A percentile compares a stretch with the other conserved stretches of the same genome.
Conservation (phyloP, 495 filamentous ascomycete species). For the Cudoniella acicularis region DNA sequence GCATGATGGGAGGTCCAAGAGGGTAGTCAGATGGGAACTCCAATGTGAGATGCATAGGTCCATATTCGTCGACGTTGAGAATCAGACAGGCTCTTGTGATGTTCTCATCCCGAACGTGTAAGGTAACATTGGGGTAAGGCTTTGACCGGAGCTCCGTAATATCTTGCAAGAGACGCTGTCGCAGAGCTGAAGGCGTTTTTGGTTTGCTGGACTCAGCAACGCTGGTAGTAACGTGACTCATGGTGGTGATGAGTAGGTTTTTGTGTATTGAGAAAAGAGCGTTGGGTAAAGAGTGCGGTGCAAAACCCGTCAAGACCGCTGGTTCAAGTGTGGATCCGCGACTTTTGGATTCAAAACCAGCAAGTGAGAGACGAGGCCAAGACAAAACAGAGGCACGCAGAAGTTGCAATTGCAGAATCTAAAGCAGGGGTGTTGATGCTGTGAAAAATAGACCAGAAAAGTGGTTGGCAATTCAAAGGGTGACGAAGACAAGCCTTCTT, state of each 20-base stretch:
- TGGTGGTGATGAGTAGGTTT: not conserved
- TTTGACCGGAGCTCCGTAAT: conserved; percentile 42
- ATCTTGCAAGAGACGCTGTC: conserved; percentile 36
- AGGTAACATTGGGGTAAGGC: conserved; percentile 43
- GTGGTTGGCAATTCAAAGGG: not conserved
- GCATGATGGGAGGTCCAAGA: conserved; percentile 36
- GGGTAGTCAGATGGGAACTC: conserved; percentile 36
- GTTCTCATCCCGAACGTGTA: conserved; percentile 33
- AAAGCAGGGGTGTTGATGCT: too few species aligned
- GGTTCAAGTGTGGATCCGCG: too few species aligned
- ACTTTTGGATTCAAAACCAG: too few species aligned
- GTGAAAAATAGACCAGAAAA: too few species aligned
- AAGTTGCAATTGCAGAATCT: too few species aligned
- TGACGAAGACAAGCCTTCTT: not conserved
- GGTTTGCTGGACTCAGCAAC: not conserved
- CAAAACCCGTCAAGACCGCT: not conserved
- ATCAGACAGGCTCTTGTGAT: conserved; percentile 37
- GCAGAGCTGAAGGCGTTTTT: conserved; percentile 12
- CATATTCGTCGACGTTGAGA: conserved; percentile 33
- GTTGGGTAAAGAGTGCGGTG: not conserved
- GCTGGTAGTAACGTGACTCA: not conserved
- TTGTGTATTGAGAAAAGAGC: not conserved
- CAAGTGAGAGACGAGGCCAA: too few species aligned
- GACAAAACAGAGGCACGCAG: too few species aligned
- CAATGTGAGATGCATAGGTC: conserved; percentile 33